Evolutionary conservation across 225 moss, liverwort and hornwort genomes (phyloP).

Genomic region (Thuidium tamariscinum): DNA sequence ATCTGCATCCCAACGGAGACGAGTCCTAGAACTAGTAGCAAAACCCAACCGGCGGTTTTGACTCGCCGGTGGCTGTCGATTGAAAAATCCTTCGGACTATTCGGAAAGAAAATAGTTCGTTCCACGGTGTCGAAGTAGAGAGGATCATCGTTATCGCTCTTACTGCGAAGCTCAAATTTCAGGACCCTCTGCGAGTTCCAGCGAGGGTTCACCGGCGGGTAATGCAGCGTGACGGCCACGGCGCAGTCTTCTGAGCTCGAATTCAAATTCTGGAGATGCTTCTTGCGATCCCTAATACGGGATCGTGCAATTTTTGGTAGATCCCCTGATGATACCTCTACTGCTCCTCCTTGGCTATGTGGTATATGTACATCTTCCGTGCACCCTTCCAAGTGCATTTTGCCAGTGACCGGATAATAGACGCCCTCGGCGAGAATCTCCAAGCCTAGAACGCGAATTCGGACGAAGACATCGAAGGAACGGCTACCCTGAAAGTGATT

Average conservation of each 20-base stretch:
- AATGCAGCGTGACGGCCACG: neutral
- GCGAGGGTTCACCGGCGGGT: neutral
- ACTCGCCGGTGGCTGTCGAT: neutral
- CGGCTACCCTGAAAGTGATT: too few species aligned
- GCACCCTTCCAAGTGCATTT: slow-evolving; percentile 17
- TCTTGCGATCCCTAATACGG: neutral
- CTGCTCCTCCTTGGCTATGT: neutral
- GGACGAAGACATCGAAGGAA: neutral
- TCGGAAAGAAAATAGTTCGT: neutral
- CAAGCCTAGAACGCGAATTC: neutral
- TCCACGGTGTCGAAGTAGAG: slow-evolving; percentile 5
- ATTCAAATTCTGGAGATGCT: neutral
- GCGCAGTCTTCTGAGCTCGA: neutral
- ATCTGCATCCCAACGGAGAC: neutral
- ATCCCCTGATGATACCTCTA: neutral
- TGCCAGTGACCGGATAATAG: neutral
- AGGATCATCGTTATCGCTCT: neutral
- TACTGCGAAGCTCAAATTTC: neutral
- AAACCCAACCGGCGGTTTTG: neutral
- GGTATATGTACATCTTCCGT: neutral
- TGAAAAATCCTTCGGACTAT: neutral
- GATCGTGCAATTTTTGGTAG: neutral
- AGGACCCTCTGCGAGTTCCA: neutral
- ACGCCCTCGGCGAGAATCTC: neutral
- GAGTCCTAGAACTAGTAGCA: neutral